Evolutionary conservation across 441 rosid species (phyloP).

Genomic region (Manihot esculenta): DNA sequence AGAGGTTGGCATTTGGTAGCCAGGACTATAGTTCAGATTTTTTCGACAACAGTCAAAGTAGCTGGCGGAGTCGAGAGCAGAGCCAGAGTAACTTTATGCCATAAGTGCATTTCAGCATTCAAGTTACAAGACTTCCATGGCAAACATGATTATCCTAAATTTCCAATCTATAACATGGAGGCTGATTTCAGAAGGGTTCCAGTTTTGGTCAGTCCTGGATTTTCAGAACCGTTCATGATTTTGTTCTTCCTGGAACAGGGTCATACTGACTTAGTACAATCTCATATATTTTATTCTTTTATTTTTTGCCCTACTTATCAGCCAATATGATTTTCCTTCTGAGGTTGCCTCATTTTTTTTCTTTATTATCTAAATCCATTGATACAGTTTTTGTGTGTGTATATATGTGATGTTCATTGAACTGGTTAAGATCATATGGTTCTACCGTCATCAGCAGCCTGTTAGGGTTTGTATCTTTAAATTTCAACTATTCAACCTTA

Average conservation of each 20-base stretch:
- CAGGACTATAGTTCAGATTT: constrained; percentile 75
- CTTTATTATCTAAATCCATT: constrained; percentile 14
- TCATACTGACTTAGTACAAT: constrained; percentile 11
- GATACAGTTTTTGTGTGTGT: constrained; percentile 17
- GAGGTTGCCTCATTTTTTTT: constrained; percentile 16
- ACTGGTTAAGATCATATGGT: too few relatives aligned
- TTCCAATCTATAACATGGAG: neutral
- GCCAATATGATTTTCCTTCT: constrained; percentile 14
- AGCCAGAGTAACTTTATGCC: constrained; percentile 42
- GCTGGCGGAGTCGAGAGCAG: constrained; percentile 65
- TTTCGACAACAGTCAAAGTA: constrained; percentile 56
- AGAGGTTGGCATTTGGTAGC: constrained; percentile 87
- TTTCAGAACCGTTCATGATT: constrained; percentile 12
- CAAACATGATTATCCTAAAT: neutral
- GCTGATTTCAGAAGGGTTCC: constrained; percentile 3
- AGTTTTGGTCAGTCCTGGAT: constrained; percentile 11
- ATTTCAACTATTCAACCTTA: too few relatives aligned
- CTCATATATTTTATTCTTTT: neutral
- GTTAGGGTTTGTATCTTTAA: too few relatives aligned
- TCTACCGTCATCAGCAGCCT: too few relatives aligned
- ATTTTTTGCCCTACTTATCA: neutral
- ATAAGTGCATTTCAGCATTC: constrained; percentile 21
- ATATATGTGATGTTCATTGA: constrained; percentile 1
- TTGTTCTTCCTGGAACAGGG: constrained; percentile 5
- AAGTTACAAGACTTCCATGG: neutral